Base-by-base conservation (phyloP, 1,284 basidiomycete species). In the Sutorius eximius region DNA sequence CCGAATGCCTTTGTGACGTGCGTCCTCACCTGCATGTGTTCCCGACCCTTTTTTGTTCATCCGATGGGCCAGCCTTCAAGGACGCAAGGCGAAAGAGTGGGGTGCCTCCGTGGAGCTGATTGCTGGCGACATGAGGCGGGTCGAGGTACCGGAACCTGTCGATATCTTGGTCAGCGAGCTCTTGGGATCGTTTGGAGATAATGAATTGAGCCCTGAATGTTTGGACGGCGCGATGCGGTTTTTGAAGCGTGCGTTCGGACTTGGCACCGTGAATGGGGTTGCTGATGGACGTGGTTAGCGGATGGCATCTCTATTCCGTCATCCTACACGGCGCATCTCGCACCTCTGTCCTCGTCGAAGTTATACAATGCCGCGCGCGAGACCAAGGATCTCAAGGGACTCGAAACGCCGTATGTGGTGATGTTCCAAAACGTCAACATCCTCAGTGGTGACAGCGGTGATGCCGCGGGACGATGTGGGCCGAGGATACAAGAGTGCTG, bases 141-240 rank as follows among this genome's bases (percentile, higher is more conserved):
- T 95, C 22, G 78, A 86, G 3, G 75, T 96, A 0, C 89, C 91
- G 0, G 93, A 97, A 60, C 80, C 83, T 59, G 94, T 88, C 16
- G 97, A 99, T 71, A 93, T 99, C 58, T 80, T 99, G 50, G 89
- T 99, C 62, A 96, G 92, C 73, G 97, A 99, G 73, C 81, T 99
- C 18, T 74, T 99, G 58, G 97, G 97, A 5, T 95, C 92, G 9
- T 99, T 99, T 73, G 97, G 96, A 5, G 97, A 99, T 74, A 99
- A 99, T 61, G 97, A 99, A 72, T 83, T 99, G 42, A 95, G 93
- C 67, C 97, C 97, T 0, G 97, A 99, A 72, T 98, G 95, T 73
- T 77, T 98, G 32, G 95, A 98, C 70, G 95, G 95, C n/a, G 95
- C 91, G 16, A 86, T 90, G 82, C 78, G 95, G 44, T 95, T 93